phyloP scores from a whole-genome alignment of 495 filamentous ascomycete species.

The Jackrogersella minutella region DNA sequence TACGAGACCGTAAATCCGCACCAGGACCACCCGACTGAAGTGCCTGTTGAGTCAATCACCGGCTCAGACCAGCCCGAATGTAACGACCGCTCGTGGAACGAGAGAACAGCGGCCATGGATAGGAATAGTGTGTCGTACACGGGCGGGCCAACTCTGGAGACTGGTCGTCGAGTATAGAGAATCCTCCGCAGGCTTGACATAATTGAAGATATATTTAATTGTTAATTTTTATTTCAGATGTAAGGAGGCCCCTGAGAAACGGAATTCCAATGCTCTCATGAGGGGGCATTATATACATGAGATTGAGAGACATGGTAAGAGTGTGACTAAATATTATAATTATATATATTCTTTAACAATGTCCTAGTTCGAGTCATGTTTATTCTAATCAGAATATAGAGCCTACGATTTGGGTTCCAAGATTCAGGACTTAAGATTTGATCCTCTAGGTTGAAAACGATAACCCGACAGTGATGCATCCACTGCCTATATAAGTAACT shows the following conservation, averaged over 20 bases:
- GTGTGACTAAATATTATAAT: background rate
- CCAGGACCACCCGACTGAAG: conserved; percentile 38
- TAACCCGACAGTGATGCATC: background rate
- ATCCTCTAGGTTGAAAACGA: background rate
- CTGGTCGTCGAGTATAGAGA: too few relatives aligned
- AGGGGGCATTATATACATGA: too few relatives aligned
- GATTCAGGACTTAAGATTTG: background rate
- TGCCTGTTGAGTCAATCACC: background rate
- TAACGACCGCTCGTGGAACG: background rate
- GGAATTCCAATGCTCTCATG: too few relatives aligned
- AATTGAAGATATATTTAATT: too few relatives aligned
- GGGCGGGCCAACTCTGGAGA: background rate
- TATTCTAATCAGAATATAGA: too few relatives aligned
- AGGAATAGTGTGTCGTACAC: conserved; percentile 9
- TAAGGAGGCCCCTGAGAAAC: too few relatives aligned
- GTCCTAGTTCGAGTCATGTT: background rate
- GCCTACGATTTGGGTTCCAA: background rate
- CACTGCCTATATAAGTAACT: background rate
- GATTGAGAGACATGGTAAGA: background rate
- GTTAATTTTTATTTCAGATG: too few relatives aligned
- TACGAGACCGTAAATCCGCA: conserved; percentile 76
- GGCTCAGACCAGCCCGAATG: background rate
- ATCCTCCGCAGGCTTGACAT: too few relatives aligned
- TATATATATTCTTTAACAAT: background rate
- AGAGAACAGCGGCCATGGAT: background rate